Evolutionary conservation across 163 green algal genomes (phyloP).

Genomic region (Scenedesmus sp.): DNA sequence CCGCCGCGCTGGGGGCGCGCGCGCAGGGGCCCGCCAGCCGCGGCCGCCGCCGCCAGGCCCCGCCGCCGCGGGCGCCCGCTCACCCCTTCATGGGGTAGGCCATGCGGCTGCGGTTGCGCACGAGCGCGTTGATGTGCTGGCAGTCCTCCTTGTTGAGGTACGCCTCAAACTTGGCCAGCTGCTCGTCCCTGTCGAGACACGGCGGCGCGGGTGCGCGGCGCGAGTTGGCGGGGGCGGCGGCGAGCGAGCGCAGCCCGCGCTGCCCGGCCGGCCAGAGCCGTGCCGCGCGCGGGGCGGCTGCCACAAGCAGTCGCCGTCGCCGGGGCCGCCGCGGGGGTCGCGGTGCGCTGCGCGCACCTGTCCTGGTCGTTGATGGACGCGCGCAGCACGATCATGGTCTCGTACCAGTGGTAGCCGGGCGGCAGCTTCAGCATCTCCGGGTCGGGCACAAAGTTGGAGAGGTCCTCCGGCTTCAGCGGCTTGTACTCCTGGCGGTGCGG

Average conservation of each 20-base stretch:
- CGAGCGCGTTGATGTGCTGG: conserved; percentile 76
- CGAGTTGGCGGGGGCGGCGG: no score
- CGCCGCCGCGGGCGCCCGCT: conserved; percentile 8
- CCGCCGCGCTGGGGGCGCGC: no score
- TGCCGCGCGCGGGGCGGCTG: no score
- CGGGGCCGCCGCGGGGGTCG: no score
- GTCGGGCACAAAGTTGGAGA: conserved; percentile 11
- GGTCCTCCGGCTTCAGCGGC: conserved; percentile 33
- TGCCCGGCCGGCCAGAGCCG: no score
- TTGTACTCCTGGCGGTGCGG: conserved; percentile 9
- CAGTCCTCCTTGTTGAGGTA: conserved; percentile 87
- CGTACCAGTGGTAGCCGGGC: conserved; percentile 76
- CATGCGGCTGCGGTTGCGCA: conserved; percentile 74
- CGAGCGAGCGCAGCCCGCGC: no score
- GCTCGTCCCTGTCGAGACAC: conserved; percentile 72
- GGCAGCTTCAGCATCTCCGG: conserved; percentile 55
- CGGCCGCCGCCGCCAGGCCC: neutral
- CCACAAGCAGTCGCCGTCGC: no score
- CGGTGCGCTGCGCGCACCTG: conserved; percentile 52
- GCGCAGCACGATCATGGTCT: conserved; percentile 92
- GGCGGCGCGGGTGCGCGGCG: no score
- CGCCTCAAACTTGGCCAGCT: conserved; percentile 93
- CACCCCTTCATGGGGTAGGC: conserved; percentile 91
- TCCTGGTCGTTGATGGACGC: conserved; percentile 82
- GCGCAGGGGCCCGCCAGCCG: neutral